Conservation (phyloP, 441 rosid species). For the Arabidopsis lyrata region DNA sequence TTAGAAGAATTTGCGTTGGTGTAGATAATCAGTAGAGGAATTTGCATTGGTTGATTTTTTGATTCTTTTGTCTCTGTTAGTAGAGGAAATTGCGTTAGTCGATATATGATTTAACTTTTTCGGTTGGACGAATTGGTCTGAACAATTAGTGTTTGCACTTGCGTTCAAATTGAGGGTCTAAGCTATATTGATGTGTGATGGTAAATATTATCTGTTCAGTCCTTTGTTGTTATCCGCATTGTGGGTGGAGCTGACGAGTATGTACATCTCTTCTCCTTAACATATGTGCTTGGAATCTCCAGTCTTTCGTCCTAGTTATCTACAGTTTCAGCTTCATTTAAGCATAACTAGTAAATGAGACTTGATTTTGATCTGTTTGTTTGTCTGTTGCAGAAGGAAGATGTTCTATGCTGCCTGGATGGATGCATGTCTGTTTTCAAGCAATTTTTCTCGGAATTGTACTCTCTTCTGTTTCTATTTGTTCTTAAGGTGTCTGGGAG, state of each 20-base stretch:
- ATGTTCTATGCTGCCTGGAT: slow-evolving; percentile 12
- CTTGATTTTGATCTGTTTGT: not conserved
- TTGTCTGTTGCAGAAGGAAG: slow-evolving; percentile 30
- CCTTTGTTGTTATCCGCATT: not conserved
- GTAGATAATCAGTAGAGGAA: not conserved
- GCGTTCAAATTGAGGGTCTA: not conserved
- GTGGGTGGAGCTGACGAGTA: not conserved
- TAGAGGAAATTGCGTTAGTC: not conserved
- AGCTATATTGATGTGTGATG: not conserved
- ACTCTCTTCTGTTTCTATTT: slow-evolving; percentile 9
- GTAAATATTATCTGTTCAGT: not conserved
- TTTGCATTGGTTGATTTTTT: not conserved
- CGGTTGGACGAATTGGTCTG: not conserved
- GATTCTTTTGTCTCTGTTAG: not conserved
- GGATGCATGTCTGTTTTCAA: slow-evolving; percentile 16
- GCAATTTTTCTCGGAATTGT: not conserved
- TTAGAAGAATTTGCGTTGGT: not conserved
- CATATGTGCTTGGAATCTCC: slow-evolving; percentile 6
- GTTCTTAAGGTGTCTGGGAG: slow-evolving; percentile 14
- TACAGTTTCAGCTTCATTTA: not conserved
- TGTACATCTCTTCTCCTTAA: not conserved
- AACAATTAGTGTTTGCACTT: not conserved
- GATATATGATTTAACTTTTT: not conserved
- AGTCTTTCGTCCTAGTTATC: not conserved
- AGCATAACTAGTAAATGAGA: not conserved